These are phyloP conservation scores for Cercospora berteroae DNA, from an alignment of 2,329 filamentous ascomycete species.

Conservation along the genomic window DNA sequence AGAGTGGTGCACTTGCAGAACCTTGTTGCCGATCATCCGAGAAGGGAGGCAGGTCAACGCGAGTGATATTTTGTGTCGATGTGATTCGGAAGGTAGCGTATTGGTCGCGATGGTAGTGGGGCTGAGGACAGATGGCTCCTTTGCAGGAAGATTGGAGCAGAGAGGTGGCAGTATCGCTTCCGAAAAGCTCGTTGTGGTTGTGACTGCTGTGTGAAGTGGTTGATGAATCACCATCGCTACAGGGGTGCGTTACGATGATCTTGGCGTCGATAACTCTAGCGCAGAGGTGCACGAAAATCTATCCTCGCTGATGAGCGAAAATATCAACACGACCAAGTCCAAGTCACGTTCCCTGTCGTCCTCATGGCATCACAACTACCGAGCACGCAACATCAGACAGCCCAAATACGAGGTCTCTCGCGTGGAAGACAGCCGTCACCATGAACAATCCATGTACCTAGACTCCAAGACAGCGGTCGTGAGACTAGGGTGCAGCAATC, in stretches of 20 bases:
- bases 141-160: not conserved
- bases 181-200: not conserved
- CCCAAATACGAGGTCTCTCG: not conserved
- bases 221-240: not conserved
- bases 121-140: not conserved
- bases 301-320: not conserved
- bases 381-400: not conserved
- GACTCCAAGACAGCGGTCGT: not conserved
- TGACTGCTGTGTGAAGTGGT: not conserved
- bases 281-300: not conserved
- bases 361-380: not conserved
- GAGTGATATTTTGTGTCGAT: not conserved
- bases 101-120: not conserved
- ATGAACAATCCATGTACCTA: not conserved
- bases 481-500: not conserved
- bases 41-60: not conserved
- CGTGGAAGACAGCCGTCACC: not conserved
- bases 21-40: not conserved
- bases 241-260: not conserved
- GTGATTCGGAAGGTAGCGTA: not conserved
- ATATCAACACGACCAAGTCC: not conserved
- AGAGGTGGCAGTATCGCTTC: not conserved
- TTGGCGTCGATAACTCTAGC: conserved; percentile 3
- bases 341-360: not conserved
- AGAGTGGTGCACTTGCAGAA: not conserved